Base-by-base conservation (phyloP, 805 yeast genomes). In the Candida bentonensis region DNA sequence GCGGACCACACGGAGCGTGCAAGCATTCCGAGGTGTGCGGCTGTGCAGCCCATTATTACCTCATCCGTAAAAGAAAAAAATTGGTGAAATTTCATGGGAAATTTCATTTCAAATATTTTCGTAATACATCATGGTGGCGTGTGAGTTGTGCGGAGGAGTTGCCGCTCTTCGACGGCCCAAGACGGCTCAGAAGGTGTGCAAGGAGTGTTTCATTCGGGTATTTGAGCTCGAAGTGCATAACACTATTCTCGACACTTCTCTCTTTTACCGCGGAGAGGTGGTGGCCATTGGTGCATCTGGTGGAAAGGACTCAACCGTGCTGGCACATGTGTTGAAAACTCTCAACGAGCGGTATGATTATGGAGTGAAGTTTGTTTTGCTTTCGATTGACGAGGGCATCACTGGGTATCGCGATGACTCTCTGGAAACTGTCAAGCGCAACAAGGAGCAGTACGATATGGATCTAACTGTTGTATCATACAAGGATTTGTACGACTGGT, bases 271-370 rank as follows among this genome's bases (percentile, higher is more conserved):
- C 0, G 97, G 97, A 15, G 98, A 92, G 57, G 72, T 66, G 22
- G 88, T 92, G 2, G 98, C 97, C 15, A 88, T 92, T 21, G 99
- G 99, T 15, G 99, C 99, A 0, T 85, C 96, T 1, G 99, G 99
- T 22, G 99, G 99, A 44, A 92, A 92, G 56, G 99, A 92, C 60
- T 85, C 96, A 3, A 92, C 99, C 0, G 99, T 92, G 1, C 65
- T 92, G 23, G 98, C 97, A 0, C 77, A 88, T 40, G 76, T 92
- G 2, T 62, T 92, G 61, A 92, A 87, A 56, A 74, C 89, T 0
- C 66, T 92, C 49, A 92, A 92, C 58, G 96, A 87, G 56, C 67
- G 96, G 46, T 76, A 92, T 63, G 65, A 83, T 55, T 92, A 92
- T 60, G 95, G 95, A 0, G 72, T 92, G n/a, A 70, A 84, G 15